Base-by-base conservation (phyloP, 257 asterid species). In the Ocimum tenuiflorum region DNA sequence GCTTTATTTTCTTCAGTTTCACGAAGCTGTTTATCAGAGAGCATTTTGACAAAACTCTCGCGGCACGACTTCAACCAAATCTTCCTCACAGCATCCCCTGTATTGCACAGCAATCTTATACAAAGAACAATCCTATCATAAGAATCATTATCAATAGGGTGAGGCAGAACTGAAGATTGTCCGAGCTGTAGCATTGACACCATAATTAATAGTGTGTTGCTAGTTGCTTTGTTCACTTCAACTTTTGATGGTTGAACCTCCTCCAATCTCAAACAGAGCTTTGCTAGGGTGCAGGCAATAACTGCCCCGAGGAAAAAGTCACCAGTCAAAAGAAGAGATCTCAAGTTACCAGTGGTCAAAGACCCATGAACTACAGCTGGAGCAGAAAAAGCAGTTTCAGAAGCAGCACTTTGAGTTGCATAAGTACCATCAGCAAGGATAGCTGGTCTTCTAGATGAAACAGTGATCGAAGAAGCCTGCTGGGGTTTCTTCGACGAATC, bases 391-490 rank as follows among this genome's bases (percentile, higher is more conserved):
- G 89, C 90, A 76, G 97, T 86, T 77, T 94, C 99, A 36, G 99
- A 94, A 65, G 97, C 99, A 72, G 99, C 99, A 85, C 96, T 94
- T 77, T 90, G 99, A 54, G 99, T 94, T 52, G 99, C 99, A 65
- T 94, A 94, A 42, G 99, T 94, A 50, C 99, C 99, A 76, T 94
- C 99, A 70, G 99, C 95, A 79, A 94, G 99, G 77, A 94, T 76
- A 57, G 92, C 95, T 8, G 99, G 99, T 72, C 99, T 86, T 83
- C 90, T 81, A 68, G 97, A 94, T 22, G 99, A 94, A 74, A 88
- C 83, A 64, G 95, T 88, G 65, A 86, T 90, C 12, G 92, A 81
- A 73, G 80, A 83, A 19, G 84, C 82, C 79, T 79, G 97, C 79
- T 83, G 95, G 63, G 88, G 58, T 74, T 86, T 94, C 81, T 88